A percentile compares a stretch with the other conserved stretches of the same genome.
phyloP scores from a whole-genome alignment of 2,329 filamentous ascomycete species.

The Ceratocystis cubensis region DNA sequence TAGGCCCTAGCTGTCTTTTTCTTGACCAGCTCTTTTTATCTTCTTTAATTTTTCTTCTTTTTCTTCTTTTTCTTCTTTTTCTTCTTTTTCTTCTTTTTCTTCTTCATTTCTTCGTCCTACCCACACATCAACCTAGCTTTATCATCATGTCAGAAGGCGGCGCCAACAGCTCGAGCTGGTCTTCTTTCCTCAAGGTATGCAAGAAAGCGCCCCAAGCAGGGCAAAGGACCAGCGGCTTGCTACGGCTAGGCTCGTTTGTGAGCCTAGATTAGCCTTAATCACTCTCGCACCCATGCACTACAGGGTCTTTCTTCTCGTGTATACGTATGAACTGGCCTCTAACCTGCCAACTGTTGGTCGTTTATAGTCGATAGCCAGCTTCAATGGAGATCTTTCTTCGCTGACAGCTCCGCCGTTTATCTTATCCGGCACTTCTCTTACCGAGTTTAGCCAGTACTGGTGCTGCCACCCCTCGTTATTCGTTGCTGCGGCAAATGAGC shows the following conservation, averaged over 20 bases:
- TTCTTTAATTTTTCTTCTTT: neutral
- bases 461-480: slow-evolving; percentile 66
- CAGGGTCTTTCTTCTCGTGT: neutral
- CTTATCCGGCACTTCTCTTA: slow-evolving; percentile 62
- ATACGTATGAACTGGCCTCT: neutral
- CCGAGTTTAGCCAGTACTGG: slow-evolving; percentile 76
- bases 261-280: neutral
- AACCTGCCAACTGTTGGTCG: neutral
- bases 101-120: slow-evolving; percentile 1
- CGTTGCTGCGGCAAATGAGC: slow-evolving; percentile 66
- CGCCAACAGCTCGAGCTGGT: slow-evolving; percentile 37
- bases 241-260: no score
- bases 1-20: no score
- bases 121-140: slow-evolving; percentile 1
- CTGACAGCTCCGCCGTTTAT: slow-evolving; percentile 75
- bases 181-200: slow-evolving; percentile 40
- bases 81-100: neutral
- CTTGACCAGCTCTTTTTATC: no score
- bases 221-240: no score
- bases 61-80: slow-evolving; percentile 8
- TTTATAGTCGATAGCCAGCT: slow-evolving; percentile 58
- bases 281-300: slow-evolving; percentile 1
- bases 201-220: neutral
- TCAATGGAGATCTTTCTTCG: slow-evolving; percentile 70
- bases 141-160: slow-evolving; percentile 21